Percentiles rank a stretch among this genome's conserved stretches.
phyloP scores from a whole-genome alignment of 768 basidiomycete species.

The Trametes coccinea region DNA sequence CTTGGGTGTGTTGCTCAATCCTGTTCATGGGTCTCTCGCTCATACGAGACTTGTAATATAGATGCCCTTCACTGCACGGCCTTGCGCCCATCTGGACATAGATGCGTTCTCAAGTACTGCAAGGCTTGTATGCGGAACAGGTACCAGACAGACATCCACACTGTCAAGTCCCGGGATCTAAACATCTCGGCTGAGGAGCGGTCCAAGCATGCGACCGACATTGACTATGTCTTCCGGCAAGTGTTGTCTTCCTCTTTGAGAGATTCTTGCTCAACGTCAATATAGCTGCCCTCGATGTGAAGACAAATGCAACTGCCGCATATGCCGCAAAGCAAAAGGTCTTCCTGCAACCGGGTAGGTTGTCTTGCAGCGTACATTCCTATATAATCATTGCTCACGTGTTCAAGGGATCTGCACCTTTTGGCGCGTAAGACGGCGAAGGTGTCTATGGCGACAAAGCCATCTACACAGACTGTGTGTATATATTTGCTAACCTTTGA shows the following conservation, averaged over 20 bases:
- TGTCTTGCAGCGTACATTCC: background rate
- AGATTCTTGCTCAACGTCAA: background rate
- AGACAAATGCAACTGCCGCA: constrained; percentile 65
- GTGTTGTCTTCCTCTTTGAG: background rate
- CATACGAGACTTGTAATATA: too few relatives aligned
- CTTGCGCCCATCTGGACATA: constrained; percentile 34
- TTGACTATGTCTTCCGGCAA: constrained; percentile 56
- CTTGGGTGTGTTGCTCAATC: constrained; percentile 39
- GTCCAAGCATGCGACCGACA: constrained; percentile 32
- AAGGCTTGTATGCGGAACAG: constrained; percentile 64
- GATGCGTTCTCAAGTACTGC: constrained; percentile 64
- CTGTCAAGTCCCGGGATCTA: constrained; percentile 34
- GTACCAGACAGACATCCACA: constrained; percentile 55
- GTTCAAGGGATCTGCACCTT: constrained; percentile 39
- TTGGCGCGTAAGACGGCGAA: constrained; percentile 41
- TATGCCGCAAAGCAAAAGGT: constrained; percentile 65
- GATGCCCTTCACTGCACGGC: constrained; percentile 40
- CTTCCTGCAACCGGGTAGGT: constrained; percentile 60
- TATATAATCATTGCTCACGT: background rate
- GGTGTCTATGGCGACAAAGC: background rate
- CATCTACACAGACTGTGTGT: background rate
- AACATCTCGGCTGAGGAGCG: constrained; percentile 20
- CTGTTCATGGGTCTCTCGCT: background rate
- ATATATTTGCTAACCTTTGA: too few relatives aligned
- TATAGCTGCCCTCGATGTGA: constrained; percentile 69